These are phyloP conservation scores for Hypoxylon crocopeplum DNA, from an alignment of 495 filamentous ascomycete genomes.

Conservation along the genomic window DNA sequence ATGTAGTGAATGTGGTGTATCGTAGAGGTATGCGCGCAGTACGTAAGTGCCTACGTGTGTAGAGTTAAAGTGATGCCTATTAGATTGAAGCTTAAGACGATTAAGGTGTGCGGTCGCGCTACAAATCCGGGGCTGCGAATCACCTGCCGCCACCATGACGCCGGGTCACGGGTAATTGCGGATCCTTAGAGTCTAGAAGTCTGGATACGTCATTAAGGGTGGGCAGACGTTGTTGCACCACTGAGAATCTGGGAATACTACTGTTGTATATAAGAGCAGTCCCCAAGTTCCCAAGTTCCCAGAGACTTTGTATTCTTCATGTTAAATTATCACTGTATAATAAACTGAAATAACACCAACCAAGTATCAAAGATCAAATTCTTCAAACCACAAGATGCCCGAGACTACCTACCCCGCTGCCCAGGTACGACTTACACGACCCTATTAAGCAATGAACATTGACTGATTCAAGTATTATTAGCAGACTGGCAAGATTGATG, in stretches of 20 bases:
- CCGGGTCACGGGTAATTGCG: slow-evolving; percentile 42
- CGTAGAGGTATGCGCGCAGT: no score
- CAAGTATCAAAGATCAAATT: not conserved
- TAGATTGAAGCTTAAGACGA: not conserved
- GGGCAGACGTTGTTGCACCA: slow-evolving; percentile 30
- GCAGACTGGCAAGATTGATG: slow-evolving; percentile 43
- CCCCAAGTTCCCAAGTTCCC: no score
- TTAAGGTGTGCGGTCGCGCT: slow-evolving; percentile 9
- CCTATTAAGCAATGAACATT: not conserved
- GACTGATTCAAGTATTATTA: slow-evolving; percentile 1
- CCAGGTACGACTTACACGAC: slow-evolving; percentile 31
- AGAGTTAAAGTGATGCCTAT: not conserved
- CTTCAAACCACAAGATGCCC: slow-evolving; percentile 32
- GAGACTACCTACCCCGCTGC: slow-evolving; percentile 27
- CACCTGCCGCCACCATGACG: slow-evolving; percentile 38
- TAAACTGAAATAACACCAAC: no score
- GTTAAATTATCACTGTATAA: no score
- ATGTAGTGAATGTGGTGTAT: not conserved
- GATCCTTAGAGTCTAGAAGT: slow-evolving; percentile 25
- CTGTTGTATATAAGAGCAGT: slow-evolving; percentile 16
- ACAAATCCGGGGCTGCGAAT: slow-evolving; percentile 37
- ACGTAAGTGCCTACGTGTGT: slow-evolving; percentile 22
- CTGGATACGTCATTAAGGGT: slow-evolving; percentile 38
- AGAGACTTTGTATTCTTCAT: no score
- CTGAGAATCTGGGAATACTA: slow-evolving; percentile 6